Evolutionary conservation across 202 grass and related monocot species (phyloP).

Genomic region (Schoenoplectus tabernaemontani): DNA sequence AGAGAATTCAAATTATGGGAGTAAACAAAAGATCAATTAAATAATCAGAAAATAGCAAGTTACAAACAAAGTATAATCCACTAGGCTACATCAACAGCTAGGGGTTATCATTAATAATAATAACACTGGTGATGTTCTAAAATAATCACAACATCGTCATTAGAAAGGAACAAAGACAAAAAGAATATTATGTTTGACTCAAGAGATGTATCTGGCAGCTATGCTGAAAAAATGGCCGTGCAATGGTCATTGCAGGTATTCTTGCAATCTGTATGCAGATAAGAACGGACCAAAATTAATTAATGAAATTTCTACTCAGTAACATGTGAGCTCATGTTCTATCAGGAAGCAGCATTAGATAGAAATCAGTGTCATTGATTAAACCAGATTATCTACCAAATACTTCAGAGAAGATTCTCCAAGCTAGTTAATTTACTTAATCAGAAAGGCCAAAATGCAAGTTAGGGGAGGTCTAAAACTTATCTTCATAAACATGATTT

Average conservation of each 20-base stretch:
- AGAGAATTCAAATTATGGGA: background rate
- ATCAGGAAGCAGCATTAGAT: background rate
- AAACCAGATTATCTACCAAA: background rate
- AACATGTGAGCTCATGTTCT: background rate
- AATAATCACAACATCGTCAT: background rate
- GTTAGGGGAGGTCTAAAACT: background rate
- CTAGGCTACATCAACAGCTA: background rate
- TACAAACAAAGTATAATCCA: background rate
- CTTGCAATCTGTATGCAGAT: background rate
- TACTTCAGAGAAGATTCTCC: background rate
- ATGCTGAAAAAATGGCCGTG: background rate
- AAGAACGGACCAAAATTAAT: background rate
- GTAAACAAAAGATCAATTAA: background rate
- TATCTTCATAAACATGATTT: background rate
- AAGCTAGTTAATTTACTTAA: background rate
- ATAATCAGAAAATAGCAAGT: background rate
- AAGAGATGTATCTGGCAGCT: background rate
- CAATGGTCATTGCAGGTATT: background rate
- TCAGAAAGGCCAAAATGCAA: background rate
- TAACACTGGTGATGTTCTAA: background rate
- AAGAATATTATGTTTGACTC: background rate
- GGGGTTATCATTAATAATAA: background rate
- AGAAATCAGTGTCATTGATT: background rate
- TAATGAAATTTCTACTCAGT: background rate
- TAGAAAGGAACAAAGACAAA: background rate